phyloP scores from a whole-genome alignment of 371 early-diverging fungal species.

The Rhizomucor pusillus region DNA sequence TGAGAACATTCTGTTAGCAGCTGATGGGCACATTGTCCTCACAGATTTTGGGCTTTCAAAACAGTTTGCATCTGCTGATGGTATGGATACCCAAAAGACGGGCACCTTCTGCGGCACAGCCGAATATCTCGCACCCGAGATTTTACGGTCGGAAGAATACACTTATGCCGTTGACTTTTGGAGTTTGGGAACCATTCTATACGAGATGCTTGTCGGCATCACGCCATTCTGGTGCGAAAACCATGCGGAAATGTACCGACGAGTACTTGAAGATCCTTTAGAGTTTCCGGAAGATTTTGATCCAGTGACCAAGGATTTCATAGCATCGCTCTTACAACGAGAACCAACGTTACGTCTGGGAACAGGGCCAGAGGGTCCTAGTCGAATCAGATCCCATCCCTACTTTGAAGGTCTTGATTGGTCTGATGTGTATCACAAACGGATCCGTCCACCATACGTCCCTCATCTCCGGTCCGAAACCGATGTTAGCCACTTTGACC shows the following conservation, averaged over 20 bases:
- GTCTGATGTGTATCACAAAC: conserved; percentile 68
- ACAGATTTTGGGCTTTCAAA: conserved; percentile 76
- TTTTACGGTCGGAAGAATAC: conserved; percentile 76
- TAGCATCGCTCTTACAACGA: conserved; percentile 64
- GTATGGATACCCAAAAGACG: conserved; percentile 59
- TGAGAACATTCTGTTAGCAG: conserved; percentile 64
- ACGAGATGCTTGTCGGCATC: conserved; percentile 75
- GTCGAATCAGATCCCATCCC: conserved; percentile 65
- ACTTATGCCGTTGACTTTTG: conserved; percentile 94
- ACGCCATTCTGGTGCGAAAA: conserved; percentile 83
- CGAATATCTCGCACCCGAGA: conserved; percentile 91
- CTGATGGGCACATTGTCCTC: conserved; percentile 71
- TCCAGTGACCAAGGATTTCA: conserved; percentile 52
- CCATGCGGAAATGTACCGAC: conserved; percentile 76
- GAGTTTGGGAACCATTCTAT: conserved; percentile 94
- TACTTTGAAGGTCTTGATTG: conserved; percentile 71
- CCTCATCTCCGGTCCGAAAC: conserved; percentile 43
- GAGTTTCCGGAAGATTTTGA: conserved; percentile 70
- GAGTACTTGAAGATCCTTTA: conserved; percentile 75
- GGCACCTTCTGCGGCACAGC: conserved; percentile 96
- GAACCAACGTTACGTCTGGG: conserved; percentile 67
- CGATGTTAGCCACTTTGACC: conserved; percentile 63
- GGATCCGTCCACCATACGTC: conserved; percentile 59
- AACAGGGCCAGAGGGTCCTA: conserved; percentile 53
- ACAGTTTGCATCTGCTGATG: conserved; percentile 47